Conservation (phyloP, 495 filamentous ascomycete species). For the Penicillium ochrochloron region DNA sequence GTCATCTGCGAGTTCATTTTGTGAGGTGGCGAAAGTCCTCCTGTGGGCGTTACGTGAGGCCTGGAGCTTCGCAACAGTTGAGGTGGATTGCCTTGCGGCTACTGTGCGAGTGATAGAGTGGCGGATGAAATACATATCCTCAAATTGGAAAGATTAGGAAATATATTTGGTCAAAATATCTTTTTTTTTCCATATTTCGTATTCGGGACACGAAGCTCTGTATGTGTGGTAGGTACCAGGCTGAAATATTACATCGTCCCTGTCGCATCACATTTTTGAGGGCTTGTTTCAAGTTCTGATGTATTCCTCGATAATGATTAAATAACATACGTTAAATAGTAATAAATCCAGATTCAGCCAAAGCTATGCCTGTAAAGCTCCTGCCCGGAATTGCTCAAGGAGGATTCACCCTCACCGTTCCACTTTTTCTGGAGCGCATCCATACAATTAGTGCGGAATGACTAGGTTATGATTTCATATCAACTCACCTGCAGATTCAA, state of each 20-base stretch:
- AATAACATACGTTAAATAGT: too few species aligned
- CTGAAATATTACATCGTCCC: background rate
- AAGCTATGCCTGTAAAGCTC: too few species aligned
- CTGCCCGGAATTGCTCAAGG: too few species aligned
- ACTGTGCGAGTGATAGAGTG: background rate
- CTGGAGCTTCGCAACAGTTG: background rate
- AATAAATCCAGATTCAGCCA: too few species aligned
- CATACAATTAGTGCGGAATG: background rate
- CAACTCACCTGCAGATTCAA: background rate
- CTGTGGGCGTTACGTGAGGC: background rate
- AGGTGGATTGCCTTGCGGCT: background rate
- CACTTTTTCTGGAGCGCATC: background rate
- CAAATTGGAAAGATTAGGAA: too few species aligned
- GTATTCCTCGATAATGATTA: too few species aligned
- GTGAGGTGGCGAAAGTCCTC: background rate
- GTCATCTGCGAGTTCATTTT: background rate
- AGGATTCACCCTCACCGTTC: too few species aligned
- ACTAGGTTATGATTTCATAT: conserved; percentile 6
- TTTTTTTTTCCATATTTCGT: background rate
- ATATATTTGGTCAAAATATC: background rate
- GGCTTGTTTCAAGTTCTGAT: background rate
- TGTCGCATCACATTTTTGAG: background rate
- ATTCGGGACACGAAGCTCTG: background rate
- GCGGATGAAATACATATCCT: background rate
- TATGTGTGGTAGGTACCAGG: background rate